Evolutionary conservation across 768 basidiomycete species (phyloP).

Genomic region (Postia placenta): DNA sequence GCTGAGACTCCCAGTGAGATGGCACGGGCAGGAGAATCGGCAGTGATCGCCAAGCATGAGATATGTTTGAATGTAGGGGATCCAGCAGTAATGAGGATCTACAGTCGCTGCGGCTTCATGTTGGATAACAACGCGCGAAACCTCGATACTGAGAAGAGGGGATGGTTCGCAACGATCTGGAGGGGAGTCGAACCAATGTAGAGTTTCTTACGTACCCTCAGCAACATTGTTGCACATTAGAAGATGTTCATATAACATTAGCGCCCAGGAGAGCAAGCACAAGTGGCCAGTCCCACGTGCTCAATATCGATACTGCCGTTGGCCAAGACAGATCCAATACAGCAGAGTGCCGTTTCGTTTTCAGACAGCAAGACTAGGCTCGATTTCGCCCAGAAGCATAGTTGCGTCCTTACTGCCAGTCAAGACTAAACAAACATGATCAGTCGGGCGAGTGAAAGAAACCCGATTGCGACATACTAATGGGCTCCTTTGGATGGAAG

Average conservation of each 20-base stretch:
- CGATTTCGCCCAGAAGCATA: constrained; percentile 88
- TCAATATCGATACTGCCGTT: too few relatives aligned
- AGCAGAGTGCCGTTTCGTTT: too few relatives aligned
- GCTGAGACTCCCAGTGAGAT: neutral
- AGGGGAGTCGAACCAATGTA: neutral
- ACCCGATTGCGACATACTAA: constrained; percentile 51
- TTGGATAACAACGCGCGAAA: neutral
- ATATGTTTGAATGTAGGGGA: constrained; percentile 2
- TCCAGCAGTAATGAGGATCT: constrained; percentile 1
- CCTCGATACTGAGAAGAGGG: constrained; percentile 4
- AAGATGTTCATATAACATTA: too few relatives aligned
- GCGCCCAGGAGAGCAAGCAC: too few relatives aligned
- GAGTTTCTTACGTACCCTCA: too few relatives aligned
- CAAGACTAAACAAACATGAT: constrained; percentile 49
- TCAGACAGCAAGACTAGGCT: constrained; percentile 42
- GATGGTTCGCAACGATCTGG: constrained; percentile 1
- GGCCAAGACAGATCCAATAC: too few relatives aligned
- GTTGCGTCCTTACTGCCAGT: constrained; percentile 92
- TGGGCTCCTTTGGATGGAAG: constrained; percentile 94
- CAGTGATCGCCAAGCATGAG: neutral
- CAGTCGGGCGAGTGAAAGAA: neutral
- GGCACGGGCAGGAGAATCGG: neutral
- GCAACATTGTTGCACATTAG: too few relatives aligned
- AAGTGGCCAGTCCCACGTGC: too few relatives aligned
- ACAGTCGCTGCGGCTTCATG: constrained; percentile 3